Conservation (phyloP, 2,329 filamentous ascomycete species). For the Cercospora sp. region DNA sequence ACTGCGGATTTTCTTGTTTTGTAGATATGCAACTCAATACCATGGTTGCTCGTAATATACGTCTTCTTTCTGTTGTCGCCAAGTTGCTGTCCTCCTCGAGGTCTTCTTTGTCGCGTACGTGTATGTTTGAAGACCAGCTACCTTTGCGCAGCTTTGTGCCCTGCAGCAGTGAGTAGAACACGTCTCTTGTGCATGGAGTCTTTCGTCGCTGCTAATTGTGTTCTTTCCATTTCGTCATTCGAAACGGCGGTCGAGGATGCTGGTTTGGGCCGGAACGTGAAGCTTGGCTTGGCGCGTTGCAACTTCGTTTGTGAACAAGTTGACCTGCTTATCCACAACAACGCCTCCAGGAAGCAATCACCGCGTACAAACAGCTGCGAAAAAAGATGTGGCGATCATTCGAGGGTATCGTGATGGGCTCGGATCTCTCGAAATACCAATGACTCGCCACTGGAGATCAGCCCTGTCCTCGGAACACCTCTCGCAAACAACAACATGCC, state of each 20-base stretch:
- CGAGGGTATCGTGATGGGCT: neutral
- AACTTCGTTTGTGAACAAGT: neutral
- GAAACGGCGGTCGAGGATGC: neutral
- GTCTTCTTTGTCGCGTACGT: neutral
- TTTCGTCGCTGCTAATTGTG: neutral
- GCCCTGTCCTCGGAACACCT: neutral
- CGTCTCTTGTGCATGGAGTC: neutral
- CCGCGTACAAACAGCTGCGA: neutral
- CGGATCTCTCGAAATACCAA: neutral
- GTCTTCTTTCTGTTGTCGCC: neutral
- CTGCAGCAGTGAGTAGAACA: neutral
- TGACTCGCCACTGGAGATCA: neutral
- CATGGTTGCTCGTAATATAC: slow-evolving; percentile 9
- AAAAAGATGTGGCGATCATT: neutral
- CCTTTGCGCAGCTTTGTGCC: neutral
- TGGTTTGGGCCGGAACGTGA: neutral
- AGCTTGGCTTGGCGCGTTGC: neutral
- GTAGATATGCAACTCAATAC: slow-evolving; percentile 8
- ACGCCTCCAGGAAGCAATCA: neutral
- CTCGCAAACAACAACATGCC: neutral
- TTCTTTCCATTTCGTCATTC: neutral
- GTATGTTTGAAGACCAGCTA: neutral
- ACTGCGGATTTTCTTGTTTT: slow-evolving; percentile 1
- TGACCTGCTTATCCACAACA: neutral
- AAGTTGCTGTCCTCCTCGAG: neutral